Evolutionary conservation across 2,329 filamentous ascomycete genomes (phyloP).

Genomic region (Madurella mycetomatis): DNA sequence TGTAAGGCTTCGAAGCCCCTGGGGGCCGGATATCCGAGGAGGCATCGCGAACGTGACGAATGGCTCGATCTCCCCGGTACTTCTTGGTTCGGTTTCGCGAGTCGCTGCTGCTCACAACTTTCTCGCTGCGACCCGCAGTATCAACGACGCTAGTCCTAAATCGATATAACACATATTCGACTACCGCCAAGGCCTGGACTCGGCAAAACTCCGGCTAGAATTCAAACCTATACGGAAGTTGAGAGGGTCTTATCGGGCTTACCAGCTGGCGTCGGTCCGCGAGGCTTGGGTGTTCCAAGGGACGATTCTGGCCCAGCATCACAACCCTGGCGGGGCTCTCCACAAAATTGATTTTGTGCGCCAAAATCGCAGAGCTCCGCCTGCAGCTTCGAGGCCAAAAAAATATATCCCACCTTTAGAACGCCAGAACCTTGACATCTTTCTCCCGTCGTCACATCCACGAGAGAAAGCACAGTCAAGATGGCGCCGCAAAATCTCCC

Average conservation of each 20-base stretch:
- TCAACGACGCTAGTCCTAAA: conserved; percentile 17
- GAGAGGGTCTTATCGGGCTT: not conserved
- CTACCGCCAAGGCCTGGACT: not conserved
- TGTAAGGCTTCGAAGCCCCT: conserved; percentile 55
- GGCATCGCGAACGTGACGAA: conserved; percentile 49
- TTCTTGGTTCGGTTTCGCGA: conserved; percentile 6
- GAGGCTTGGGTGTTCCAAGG: not conserved
- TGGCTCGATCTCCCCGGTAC: conserved; percentile 12
- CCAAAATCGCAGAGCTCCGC: conserved; percentile 27
- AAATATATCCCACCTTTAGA: conserved; percentile 22
- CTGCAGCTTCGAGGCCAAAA: conserved; percentile 17
- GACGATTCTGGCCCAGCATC: not conserved
- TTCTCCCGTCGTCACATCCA: conserved; percentile 31
- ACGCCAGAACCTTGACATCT: conserved; percentile 26
- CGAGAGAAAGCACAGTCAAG: conserved; percentile 52
- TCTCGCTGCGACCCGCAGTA: conserved; percentile 15
- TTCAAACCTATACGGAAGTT: not conserved
- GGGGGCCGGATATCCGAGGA: conserved; percentile 59
- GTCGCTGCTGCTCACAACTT: conserved; percentile 16
- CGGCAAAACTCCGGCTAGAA: conserved; percentile 17
- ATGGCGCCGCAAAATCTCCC: conserved; percentile 96
- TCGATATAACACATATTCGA: conserved; percentile 1
- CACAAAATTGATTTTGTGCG: conserved; percentile 28
- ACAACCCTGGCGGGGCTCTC: conserved; percentile 30
- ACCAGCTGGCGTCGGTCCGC: conserved; percentile 9